Conservation (phyloP, 2,329 filamentous ascomycete genomes). For the Chaetoscypha palmicola region DNA sequence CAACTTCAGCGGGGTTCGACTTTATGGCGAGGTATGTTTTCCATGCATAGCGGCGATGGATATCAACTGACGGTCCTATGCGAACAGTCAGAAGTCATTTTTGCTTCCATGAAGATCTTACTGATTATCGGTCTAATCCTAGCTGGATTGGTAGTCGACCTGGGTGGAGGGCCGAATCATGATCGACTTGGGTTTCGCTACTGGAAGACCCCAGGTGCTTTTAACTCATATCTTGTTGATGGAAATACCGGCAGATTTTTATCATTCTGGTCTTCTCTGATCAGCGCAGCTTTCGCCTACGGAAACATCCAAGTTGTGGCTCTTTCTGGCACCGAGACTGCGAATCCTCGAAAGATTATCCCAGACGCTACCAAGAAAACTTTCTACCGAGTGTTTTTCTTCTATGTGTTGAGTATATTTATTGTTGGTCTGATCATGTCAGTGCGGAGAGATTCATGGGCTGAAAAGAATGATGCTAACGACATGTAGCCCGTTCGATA, state of each 20-base stretch:
- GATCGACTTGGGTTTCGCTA: constrained; percentile 68
- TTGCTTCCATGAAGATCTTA: constrained; percentile 48
- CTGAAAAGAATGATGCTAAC: background rate
- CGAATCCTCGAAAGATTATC: constrained; percentile 62
- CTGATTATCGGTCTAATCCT: constrained; percentile 55
- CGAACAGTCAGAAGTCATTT: constrained; percentile 49
- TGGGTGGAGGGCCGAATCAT: constrained; percentile 69
- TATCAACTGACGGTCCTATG: too few species aligned
- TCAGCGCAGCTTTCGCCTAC: constrained; percentile 43
- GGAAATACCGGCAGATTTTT: constrained; percentile 60
- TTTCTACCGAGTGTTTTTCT: constrained; percentile 68
- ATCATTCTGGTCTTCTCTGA: constrained; percentile 56
- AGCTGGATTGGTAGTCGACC: constrained; percentile 67
- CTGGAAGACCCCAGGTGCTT: constrained; percentile 63
- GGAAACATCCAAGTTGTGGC: constrained; percentile 41
- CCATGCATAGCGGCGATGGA: too few species aligned
- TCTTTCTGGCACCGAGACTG: constrained; percentile 57
- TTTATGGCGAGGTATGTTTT: constrained; percentile 46
- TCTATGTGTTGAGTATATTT: constrained; percentile 68
- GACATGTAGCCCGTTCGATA: constrained; percentile 1
- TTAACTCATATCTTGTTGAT: constrained; percentile 54
- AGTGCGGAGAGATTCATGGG: too few species aligned
- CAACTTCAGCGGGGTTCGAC: constrained; percentile 52
- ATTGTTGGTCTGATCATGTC: constrained; percentile 52
- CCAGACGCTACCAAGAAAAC: constrained; percentile 71